Conservation (phyloP, 2,329 filamentous ascomycete genomes). For the Eutypa lata region DNA sequence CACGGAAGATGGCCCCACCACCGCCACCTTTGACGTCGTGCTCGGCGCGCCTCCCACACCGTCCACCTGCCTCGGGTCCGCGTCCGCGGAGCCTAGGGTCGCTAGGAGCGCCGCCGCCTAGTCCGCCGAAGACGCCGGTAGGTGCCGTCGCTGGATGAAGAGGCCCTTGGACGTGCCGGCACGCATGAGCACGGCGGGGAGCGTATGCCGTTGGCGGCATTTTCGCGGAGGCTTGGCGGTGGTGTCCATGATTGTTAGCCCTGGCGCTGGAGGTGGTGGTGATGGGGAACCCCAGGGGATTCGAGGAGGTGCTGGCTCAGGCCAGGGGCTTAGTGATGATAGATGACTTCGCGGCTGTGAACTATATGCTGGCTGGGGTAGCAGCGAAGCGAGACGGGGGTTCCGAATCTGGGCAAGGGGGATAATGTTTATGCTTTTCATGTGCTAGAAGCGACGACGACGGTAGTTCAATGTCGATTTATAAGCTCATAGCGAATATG, state of each 20-base stretch:
- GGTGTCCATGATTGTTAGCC: not conserved
- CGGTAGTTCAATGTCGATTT: no score
- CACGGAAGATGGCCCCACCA: conserved; percentile 41
- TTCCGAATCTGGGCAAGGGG: not conserved
- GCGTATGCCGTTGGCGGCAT: not conserved
- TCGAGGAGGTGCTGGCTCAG: not conserved
- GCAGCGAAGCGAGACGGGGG: not conserved
- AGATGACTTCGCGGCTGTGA: not conserved
- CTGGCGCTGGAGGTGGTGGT: not conserved
- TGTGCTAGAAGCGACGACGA: no score
- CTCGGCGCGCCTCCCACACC: conserved; percentile 61
- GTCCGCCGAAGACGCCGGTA: conserved; percentile 42
- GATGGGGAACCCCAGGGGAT: not conserved
- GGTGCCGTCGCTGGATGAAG: conserved; percentile 51
- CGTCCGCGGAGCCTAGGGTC: conserved; percentile 53
- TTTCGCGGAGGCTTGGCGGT: not conserved
- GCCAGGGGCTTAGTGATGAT: not conserved
- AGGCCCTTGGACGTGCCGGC: conserved; percentile 62
- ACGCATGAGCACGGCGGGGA: conserved; percentile 45
- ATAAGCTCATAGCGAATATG: no score
- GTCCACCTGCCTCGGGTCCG: conserved; percentile 57
- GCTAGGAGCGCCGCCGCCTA: conserved; percentile 53
- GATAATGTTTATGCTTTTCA: not conserved
- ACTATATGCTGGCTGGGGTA: not conserved
- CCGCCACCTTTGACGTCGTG: conserved; percentile 59